A percentile compares a stretch with the other conserved stretches of the same genome.
Conservation (phyloP, 768 basidiomycete species). For the Cystofilobasidium capitatum region DNA sequence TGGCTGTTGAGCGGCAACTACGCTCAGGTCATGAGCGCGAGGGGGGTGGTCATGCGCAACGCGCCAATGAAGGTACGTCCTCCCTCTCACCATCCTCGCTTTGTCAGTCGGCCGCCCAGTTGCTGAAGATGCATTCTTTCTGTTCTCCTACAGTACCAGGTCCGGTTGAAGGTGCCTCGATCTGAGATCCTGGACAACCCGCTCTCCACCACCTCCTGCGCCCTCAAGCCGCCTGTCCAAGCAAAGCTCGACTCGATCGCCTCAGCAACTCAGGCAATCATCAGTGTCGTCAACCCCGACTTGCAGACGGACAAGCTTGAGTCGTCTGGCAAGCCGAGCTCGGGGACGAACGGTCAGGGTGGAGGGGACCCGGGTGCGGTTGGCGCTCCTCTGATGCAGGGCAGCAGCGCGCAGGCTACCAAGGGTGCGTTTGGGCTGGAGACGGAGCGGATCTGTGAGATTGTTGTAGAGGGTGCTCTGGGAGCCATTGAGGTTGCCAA, state of each 20-base stretch:
- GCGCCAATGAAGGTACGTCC: conserved; percentile 66
- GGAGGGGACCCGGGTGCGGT: conserved; percentile 24
- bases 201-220: conserved; percentile 47
- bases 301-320: not conserved
- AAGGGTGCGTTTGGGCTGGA: conserved; percentile 61
- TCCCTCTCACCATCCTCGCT: not conserved
- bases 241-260: conserved; percentile 88
- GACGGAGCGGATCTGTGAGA: conserved; percentile 84
- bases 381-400: conserved; percentile 47
- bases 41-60: conserved; percentile 80
- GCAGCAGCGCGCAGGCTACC: conserved; percentile 50
- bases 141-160: conserved; percentile 58
- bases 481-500: conserved; percentile 86
- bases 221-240: conserved; percentile 71
- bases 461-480: conserved; percentile 73
- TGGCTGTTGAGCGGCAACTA: conserved; percentile 84
- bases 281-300: conserved; percentile 58
- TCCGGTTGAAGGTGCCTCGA: conserved; percentile 78
- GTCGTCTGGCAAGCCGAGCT: conserved; percentile 24
- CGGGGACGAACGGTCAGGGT: conserved; percentile 39
- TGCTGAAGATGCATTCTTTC: conserved; percentile 27
- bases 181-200: conserved; percentile 80
- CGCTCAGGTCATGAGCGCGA: conserved; percentile 81
- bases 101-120: not conserved
- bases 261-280: conserved; percentile 79